Percentiles rank a stretch among this genome's conserved stretches.
phyloP scores from a whole-genome alignment of 139 green algal species.

The Chlorella sp. region DNA sequence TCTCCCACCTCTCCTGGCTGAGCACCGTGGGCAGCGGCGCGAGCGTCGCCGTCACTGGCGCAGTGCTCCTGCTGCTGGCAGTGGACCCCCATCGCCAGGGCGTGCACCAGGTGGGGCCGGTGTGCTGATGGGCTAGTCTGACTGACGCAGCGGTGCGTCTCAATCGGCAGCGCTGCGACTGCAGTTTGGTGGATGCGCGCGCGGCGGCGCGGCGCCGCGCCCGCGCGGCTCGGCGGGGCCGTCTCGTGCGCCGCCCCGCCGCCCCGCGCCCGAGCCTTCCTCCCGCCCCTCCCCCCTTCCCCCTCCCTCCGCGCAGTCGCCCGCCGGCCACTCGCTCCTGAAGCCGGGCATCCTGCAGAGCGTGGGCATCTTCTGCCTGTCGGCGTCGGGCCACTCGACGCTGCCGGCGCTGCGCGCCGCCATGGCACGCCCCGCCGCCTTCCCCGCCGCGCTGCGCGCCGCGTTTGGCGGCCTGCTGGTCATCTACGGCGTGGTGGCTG shows the following conservation, averaged over 20 bases:
- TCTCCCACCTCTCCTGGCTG: slow-evolving; percentile 39
- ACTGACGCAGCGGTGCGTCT: too few species aligned
- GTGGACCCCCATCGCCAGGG: slow-evolving; percentile 30
- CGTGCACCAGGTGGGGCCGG: too few species aligned
- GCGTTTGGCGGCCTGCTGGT: slow-evolving; percentile 47
- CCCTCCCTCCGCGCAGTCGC: slow-evolving; percentile 20
- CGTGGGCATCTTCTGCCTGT: slow-evolving; percentile 61
- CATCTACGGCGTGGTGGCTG: slow-evolving; percentile 44
- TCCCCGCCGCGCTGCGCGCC: slow-evolving; percentile 32
- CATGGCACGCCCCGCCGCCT: slow-evolving; percentile 43
- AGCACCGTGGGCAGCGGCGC: slow-evolving; percentile 30
- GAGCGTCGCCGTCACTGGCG: slow-evolving; percentile 31
- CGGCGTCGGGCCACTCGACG: slow-evolving; percentile 52
- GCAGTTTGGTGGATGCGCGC: too few species aligned
- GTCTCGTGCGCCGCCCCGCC: too few species aligned
- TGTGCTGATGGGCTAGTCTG: too few species aligned
- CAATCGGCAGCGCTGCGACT: too few species aligned
- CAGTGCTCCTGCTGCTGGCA: slow-evolving; percentile 25
- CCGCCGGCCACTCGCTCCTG: slow-evolving; percentile 7
- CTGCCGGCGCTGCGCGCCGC: slow-evolving; percentile 51
- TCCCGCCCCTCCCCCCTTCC: too few species aligned
- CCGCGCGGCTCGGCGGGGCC: too few species aligned
- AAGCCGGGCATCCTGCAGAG: slow-evolving; percentile 34
- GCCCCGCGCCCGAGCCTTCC: too few species aligned
- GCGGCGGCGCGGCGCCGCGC: too few species aligned